These are phyloP conservation scores for Leccinum broughii DNA, from an alignment of 768 basidiomycete genomes.

Conservation along the genomic window DNA sequence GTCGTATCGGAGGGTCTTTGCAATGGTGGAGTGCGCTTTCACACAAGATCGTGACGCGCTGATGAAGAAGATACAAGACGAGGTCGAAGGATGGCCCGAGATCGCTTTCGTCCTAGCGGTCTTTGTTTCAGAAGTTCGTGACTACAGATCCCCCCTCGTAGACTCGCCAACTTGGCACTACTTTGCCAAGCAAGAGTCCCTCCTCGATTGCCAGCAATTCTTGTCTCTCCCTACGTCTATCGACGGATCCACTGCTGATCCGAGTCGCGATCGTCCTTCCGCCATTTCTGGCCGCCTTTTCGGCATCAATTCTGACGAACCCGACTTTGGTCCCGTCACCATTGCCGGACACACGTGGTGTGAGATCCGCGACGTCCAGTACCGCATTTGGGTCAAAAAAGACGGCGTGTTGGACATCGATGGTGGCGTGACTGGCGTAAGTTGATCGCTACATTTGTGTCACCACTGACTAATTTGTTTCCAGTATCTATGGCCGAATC, in stretches of 20 bases:
- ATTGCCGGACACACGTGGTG: background rate
- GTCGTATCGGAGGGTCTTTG: background rate
- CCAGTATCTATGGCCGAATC: background rate
- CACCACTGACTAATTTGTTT: background rate
- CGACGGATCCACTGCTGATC: background rate
- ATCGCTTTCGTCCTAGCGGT: too few species aligned
- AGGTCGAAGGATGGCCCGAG: too few species aligned
- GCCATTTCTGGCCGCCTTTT: background rate
- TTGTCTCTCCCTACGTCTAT: too few species aligned
- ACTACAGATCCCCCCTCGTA: too few species aligned
- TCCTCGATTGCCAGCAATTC: too few species aligned
- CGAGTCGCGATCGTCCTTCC: background rate
- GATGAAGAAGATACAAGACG: too few species aligned
- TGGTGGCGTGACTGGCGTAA: background rate
- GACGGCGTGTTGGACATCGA: background rate
- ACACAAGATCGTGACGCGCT: too few species aligned
- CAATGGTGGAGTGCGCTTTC: too few species aligned
- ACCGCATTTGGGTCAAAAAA: background rate
- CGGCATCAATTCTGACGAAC: background rate
- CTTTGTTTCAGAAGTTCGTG: too few species aligned
- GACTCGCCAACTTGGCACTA: too few species aligned
- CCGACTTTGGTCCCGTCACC: background rate
- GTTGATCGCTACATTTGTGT: background rate
- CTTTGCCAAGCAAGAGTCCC: too few species aligned
- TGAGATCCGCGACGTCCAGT: background rate